Evolutionary conservation across 371 early-diverging fungal genomes (phyloP).

Genomic region (Mortierella sp.): DNA sequence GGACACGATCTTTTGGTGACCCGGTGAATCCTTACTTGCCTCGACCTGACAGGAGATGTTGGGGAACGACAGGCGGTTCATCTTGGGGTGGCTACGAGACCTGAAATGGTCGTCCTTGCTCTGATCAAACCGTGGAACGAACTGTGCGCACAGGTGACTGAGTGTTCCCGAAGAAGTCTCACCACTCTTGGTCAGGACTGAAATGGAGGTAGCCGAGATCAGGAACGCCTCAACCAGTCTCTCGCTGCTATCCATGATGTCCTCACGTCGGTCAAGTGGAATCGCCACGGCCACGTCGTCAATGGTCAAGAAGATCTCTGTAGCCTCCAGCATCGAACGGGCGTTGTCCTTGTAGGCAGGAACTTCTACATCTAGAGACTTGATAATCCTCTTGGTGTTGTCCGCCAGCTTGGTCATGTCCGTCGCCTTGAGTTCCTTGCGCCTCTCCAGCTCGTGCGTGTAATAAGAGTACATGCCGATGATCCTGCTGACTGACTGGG

Average conservation of each 20-base stretch:
- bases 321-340: constrained; percentile 71
- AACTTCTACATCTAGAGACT: constrained; percentile 68
- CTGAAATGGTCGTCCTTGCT: constrained; percentile 78
- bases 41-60: constrained; percentile 70
- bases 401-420: constrained; percentile 75
- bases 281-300: constrained; percentile 77
- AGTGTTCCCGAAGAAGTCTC: constrained; percentile 71
- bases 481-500: constrained; percentile 78
- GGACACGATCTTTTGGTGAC: constrained; percentile 57
- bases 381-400: constrained; percentile 78
- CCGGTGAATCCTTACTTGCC: constrained; percentile 61
- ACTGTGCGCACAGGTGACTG: constrained; percentile 76
- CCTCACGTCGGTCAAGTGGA: constrained; percentile 69
- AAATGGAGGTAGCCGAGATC: constrained; percentile 69
- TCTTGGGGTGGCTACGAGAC: constrained; percentile 74
- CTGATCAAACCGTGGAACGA: constrained; percentile 81
- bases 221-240: constrained; percentile 67
- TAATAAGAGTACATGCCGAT: constrained; percentile 81
- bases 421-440: constrained; percentile 67
- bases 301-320: constrained; percentile 66
- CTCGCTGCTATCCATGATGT: constrained; percentile 52
- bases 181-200: constrained; percentile 71
- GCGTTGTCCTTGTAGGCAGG: constrained; percentile 63
- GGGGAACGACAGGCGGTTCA: constrained; percentile 77
- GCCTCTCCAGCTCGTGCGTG: constrained; percentile 72